Conservation (phyloP, 495 filamentous ascomycete species). For the Hypoxylon rickii region DNA sequence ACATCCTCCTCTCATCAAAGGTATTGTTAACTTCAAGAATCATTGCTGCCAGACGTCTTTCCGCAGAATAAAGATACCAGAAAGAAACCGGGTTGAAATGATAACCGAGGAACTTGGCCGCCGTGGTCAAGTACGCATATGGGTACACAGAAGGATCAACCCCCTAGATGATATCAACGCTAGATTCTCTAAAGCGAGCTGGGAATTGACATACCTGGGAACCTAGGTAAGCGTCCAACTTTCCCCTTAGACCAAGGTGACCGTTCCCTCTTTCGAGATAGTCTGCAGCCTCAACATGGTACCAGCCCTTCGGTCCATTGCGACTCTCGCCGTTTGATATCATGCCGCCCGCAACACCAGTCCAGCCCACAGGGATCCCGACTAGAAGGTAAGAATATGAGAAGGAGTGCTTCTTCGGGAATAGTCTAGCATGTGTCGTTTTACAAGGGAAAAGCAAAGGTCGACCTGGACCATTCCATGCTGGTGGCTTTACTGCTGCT, state of each 20-base stretch:
- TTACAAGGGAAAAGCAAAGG: conserved; percentile 62
- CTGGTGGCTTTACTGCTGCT: not conserved
- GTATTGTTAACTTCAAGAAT: conserved; percentile 82
- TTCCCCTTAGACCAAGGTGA: conserved; percentile 55
- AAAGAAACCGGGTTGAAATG: conserved; percentile 79
- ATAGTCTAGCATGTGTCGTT: conserved; percentile 64
- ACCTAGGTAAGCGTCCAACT: conserved; percentile 62
- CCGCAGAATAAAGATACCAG: conserved; percentile 74
- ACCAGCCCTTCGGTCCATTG: conserved; percentile 54
- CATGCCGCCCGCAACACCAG: conserved; percentile 55
- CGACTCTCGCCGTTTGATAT: conserved; percentile 50
- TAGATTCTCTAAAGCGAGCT: not conserved
- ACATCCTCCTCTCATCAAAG: conserved; percentile 71
- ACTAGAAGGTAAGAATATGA: conserved; percentile 68
- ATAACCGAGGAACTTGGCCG: conserved; percentile 70
- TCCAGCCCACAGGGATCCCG: conserved; percentile 67
- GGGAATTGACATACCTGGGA: conserved; percentile 44
- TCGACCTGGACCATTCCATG: conserved; percentile 25
- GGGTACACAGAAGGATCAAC: conserved; percentile 58
- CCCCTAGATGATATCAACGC: conserved; percentile 44
- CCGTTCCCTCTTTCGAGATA: conserved; percentile 59
- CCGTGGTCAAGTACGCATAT: conserved; percentile 70
- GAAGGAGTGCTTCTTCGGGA: conserved; percentile 67
- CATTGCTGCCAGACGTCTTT: conserved; percentile 64
- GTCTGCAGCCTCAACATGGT: conserved; percentile 60